These are phyloP conservation scores for Passalora sequoiae DNA, from an alignment of 2,329 filamentous ascomycete genomes.

Conservation along the genomic window DNA sequence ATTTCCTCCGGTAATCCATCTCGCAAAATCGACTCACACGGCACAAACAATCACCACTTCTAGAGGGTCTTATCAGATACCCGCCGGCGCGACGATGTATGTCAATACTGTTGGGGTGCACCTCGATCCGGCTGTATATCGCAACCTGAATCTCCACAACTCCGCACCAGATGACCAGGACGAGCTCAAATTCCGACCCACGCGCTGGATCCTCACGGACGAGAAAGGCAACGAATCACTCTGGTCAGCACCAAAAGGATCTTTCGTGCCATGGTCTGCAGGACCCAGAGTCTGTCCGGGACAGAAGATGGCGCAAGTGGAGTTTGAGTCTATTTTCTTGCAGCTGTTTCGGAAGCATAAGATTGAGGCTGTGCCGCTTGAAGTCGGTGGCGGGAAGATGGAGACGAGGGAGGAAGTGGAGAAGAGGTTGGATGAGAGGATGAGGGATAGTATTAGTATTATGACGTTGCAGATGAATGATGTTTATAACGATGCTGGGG, in stretches of 20 bases:
- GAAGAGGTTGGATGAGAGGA: conserved; percentile 19
- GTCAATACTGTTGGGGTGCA: conserved; percentile 35
- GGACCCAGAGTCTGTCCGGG: conserved; percentile 51
- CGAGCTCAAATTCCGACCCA: conserved; percentile 36
- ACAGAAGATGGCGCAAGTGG: conserved; percentile 53
- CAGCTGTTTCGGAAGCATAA: conserved; percentile 31
- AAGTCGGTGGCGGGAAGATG: conserved; percentile 4
- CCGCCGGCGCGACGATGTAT: conserved; percentile 34
- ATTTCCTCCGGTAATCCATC: conserved; percentile 37
- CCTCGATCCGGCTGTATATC: conserved; percentile 20
- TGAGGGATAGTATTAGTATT: conserved; percentile 23
- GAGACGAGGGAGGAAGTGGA: conserved; percentile 18
- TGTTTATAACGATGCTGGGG: conserved; percentile 21
- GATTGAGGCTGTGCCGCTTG: conserved; percentile 22
- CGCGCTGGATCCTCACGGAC: conserved; percentile 37
- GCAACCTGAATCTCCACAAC: conserved; percentile 21
- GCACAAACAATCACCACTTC: conserved; percentile 31
- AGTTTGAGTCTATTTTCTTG: conserved; percentile 47
- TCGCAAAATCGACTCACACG: conserved; percentile 32
- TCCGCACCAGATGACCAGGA: conserved; percentile 22
- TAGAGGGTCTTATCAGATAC: conserved; percentile 30
- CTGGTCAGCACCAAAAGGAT: conserved; percentile 37
- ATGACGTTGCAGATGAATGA: conserved; percentile 29
- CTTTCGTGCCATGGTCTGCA: conserved; percentile 46
- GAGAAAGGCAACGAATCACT: conserved; percentile 19